A percentile compares a stretch with the other conserved stretches of the same genome.
These are phyloP conservation scores for Fraxinus anomala DNA, from an alignment of 257 asterid genomes.

Conservation along the genomic window DNA sequence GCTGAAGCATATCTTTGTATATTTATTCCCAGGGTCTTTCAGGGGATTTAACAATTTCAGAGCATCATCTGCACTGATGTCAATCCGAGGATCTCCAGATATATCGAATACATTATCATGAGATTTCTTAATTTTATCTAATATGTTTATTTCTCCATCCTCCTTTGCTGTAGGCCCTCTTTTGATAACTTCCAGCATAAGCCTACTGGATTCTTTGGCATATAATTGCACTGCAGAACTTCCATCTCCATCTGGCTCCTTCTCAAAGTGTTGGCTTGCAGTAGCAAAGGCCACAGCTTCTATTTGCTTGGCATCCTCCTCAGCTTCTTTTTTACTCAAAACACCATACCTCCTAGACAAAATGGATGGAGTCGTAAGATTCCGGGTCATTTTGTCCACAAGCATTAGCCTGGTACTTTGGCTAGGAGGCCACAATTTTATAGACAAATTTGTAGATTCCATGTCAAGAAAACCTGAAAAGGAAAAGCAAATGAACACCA, in stretches of 20 bases:
- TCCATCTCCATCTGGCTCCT: constrained; percentile 88
- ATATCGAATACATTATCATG: constrained; percentile 68
- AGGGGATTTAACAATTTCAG: constrained; percentile 60
- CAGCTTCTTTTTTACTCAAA: constrained; percentile 75
- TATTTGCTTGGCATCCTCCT: constrained; percentile 69
- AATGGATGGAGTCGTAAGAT: constrained; percentile 74
- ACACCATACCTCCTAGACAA: constrained; percentile 82
- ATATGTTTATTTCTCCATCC: constrained; percentile 42
- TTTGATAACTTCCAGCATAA: constrained; percentile 79
- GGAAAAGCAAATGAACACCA: background rate
- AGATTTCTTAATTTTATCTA: constrained; percentile 47
- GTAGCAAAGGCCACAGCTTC: constrained; percentile 66
- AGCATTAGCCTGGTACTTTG: constrained; percentile 67
- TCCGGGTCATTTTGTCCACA: constrained; percentile 73
- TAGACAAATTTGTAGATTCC: constrained; percentile 53
- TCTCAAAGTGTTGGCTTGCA: constrained; percentile 67
- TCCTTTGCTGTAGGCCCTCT: constrained; percentile 64
- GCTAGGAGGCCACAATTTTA: constrained; percentile 89
- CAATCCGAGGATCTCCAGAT: constrained; percentile 75
- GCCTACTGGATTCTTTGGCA: constrained; percentile 91
- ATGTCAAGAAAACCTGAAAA: constrained; percentile 45
- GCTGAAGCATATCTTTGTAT: constrained; percentile 80
- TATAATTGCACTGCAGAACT: constrained; percentile 83
- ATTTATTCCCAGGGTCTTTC: constrained; percentile 57
- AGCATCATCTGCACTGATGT: constrained; percentile 63